Evolutionary conservation across 345 rosid species (phyloP).

Genomic region (Punica granatum): DNA sequence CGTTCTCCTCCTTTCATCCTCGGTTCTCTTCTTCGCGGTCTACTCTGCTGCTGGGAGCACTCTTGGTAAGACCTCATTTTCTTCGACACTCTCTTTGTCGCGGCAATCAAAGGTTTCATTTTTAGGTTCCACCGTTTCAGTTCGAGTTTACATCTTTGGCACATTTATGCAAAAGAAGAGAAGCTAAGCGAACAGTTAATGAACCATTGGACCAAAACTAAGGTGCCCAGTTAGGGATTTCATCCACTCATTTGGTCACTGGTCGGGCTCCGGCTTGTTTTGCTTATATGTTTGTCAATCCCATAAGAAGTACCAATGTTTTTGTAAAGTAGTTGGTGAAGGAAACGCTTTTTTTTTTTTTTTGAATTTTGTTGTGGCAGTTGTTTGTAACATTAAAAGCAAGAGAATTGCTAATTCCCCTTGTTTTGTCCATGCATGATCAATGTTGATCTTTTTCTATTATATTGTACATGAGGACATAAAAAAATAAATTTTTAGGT

Average conservation of each 20-base stretch:
- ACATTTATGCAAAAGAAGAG: neutral
- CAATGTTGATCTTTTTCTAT: too few relatives aligned
- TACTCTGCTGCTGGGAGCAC: slow-evolving; percentile 2
- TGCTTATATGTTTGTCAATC: neutral
- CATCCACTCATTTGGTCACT: too few relatives aligned
- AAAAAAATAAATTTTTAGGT: too few relatives aligned
- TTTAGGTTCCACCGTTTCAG: neutral
- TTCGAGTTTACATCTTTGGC: neutral
- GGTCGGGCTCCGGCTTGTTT: neutral
- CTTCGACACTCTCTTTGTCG: neutral
- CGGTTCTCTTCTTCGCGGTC: neutral
- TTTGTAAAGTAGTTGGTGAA: neutral
- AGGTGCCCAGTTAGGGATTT: neutral
- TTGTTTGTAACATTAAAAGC: too few relatives aligned
- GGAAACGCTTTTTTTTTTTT: neutral
- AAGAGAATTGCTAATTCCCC: too few relatives aligned
- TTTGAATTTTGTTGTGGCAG: neutral
- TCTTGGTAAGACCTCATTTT: neutral
- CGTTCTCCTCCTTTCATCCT: neutral
- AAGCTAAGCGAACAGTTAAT: neutral
- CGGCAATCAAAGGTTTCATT: neutral
- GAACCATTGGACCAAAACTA: neutral
- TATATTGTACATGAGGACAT: too few relatives aligned
- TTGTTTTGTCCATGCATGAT: too few relatives aligned
- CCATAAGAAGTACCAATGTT: neutral